Evolutionary conservation across 1,284 basidiomycete genomes (phyloP), one percentile per base, ranked within the genome.

Genomic region (Tausonia pullulans): DNA sequence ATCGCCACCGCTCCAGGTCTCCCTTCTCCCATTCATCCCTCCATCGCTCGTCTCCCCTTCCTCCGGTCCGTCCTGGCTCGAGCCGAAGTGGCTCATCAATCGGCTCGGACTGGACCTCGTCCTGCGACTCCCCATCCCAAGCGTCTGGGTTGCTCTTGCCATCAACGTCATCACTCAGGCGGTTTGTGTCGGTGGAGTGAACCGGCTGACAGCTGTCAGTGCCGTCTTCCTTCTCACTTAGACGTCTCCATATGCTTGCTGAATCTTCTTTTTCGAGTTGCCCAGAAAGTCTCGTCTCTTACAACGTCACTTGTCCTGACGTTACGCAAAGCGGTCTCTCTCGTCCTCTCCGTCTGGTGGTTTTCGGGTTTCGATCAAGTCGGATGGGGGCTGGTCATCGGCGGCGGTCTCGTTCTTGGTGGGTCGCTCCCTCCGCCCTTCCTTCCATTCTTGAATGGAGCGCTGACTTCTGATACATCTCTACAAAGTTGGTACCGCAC

Each of bases 221-320:
- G 27, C 27, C 40, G 50, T 45, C n/a, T 39, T 45, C n/a, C 13
- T n/a, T 11, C 39, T 40, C 46, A n/a, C 48, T 58, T 4, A 52
- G 11, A 14, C 16, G 27, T 50, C 11, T 39, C 51, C 5, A 45
- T 10, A 56, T 46, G 13, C 16, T 53, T 16, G 40, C 41, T n/a
- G 6, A 7, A 8, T 40, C 6, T 27, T 49, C 45, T 62, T 41
- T 49, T 6, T 58, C 9, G 7, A 51, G 27, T 39, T 9, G 40
- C 9, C 2, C 61, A 76, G 72, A 73, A 75, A 55, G 88, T 94
- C 3, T 86, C 84, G 56, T 83, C 86, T 6, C 81, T 95, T 9
- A 89, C 85, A 0, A 92, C 96, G 45, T 93, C 90, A 10, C 84
- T 97, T 62, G 81, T 95, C 13, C 81, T 96, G 60, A 91, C 90